Base-by-base conservation (phyloP, 1,139 yeast species). In the Taphrina wiesneri region DNA sequence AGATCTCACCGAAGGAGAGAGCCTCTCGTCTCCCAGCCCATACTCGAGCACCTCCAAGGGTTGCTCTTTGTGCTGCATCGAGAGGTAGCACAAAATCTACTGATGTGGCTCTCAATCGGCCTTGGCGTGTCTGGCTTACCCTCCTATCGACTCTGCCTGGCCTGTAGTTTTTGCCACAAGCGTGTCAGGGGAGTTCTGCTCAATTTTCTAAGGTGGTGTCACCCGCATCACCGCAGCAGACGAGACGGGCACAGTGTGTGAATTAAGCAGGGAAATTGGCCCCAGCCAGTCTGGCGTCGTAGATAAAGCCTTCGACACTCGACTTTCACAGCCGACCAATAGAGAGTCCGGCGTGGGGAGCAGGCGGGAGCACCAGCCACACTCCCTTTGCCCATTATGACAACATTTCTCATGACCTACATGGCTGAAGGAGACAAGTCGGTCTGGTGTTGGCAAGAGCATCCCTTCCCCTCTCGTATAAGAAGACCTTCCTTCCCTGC, bases 391-490 rank as follows among this genome's bases (percentile, higher is more conserved):
- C 49, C 39, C 49, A 45, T 25, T 15, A 36, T 36, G 59, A 52
- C 56, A 52, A 34, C 56, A 52, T 52, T 52, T 54, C 49, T 39
- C 46, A 54, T 54, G 59, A 54, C 59, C 46, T 54, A 39, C 45
- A 54, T 54, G 59, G 59, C 59, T 36, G 49, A 54, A 25, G 32
- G 26, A 39, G 54, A 49, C 23, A 7, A n/a, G 54, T 28, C 23
- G 17, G 17, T 30, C 25, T n/a, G 25, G 59, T 25, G 25, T 25
- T 54, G 49, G 30, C 59, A 36, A 15, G 49, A 15, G 49, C n/a
- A n/a, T 6, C 45, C 34, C 49, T 39, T 19, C 36, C 59, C 36
- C 34, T 39, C 49, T 19, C 56, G 45, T 54, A 54, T 54, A 54
- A 54, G 59, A 54, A 26, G 59, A 23, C 23, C 32, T 25, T 36